Percentiles rank a stretch among this genome's conserved stretches.
phyloP scores from a whole-genome alignment of 129 eudicot species.

The Smallanthus sonchifolius region DNA sequence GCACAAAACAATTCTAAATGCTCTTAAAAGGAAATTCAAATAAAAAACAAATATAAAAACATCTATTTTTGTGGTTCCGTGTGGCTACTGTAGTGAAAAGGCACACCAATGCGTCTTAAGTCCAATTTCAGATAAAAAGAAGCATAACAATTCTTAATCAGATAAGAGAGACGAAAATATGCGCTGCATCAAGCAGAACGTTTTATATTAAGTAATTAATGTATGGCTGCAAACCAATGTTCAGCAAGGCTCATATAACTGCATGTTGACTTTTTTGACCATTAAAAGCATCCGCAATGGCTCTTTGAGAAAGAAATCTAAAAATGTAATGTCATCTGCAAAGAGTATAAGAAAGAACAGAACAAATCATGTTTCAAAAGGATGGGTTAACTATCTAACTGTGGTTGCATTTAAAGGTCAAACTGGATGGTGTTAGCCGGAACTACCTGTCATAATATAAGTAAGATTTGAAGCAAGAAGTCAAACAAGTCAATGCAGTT shows the following conservation, averaged over 20 bases:
- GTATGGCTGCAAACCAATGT: constrained; percentile 32
- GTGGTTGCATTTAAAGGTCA: constrained; percentile 31
- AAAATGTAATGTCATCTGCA: constrained; percentile 9
- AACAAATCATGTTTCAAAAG: constrained; percentile 25
- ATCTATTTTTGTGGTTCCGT: constrained; percentile 1
- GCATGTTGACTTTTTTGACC: constrained; percentile 22
- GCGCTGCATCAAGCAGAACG: neutral
- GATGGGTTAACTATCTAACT: constrained; percentile 25
- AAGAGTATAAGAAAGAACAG: neutral
- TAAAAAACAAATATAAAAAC: neutral
- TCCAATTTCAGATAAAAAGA: neutral
- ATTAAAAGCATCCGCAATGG: constrained; percentile 32
- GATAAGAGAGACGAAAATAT: neutral
- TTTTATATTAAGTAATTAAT: neutral
- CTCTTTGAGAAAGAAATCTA: constrained; percentile 18
- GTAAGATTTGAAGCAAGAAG: constrained; percentile 32
- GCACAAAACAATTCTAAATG: constrained; percentile 38
- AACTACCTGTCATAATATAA: constrained; percentile 58
- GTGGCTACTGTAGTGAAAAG: constrained; percentile 17
- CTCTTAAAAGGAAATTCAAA: constrained; percentile 10
- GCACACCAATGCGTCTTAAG: constrained; percentile 14
- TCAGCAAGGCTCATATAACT: constrained; percentile 21
- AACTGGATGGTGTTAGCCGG: constrained; percentile 59
- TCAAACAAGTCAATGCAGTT: constrained; percentile 49
- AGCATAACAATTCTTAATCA: constrained; percentile 13